phyloP scores from a whole-genome alignment of 192 early-diverging fungal species.

The Paraglomus occultum region DNA sequence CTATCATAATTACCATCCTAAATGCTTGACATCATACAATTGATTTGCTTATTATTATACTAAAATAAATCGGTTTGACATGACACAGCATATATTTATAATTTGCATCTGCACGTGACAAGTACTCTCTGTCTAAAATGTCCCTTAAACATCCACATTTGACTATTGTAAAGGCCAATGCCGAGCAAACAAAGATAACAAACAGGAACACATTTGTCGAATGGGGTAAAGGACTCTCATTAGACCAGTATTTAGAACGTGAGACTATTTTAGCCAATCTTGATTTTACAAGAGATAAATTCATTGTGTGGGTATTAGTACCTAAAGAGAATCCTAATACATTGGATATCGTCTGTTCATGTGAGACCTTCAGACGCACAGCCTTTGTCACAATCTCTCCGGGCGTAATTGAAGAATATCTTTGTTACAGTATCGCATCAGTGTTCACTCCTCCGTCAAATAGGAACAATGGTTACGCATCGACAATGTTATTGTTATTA shows the following conservation, averaged over 20 bases:
- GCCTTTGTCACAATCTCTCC: not conserved
- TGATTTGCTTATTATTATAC: too few relatives aligned
- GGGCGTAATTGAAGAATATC: not conserved
- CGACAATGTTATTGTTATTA: constrained; percentile 17
- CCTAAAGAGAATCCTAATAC: not conserved
- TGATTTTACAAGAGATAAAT: constrained; percentile 10
- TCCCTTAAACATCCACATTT: too few relatives aligned
- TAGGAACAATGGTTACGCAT: constrained; percentile 24
- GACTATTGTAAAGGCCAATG: too few relatives aligned
- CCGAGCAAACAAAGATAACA: not conserved
- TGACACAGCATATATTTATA: too few relatives aligned
- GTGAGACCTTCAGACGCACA: constrained; percentile 10
- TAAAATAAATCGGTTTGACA: too few relatives aligned
- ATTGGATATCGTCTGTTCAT: not conserved
- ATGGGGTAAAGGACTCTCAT: constrained; percentile 4
- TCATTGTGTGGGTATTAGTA: constrained; percentile 14
- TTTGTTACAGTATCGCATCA: constrained; percentile 24
- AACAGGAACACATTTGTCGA: constrained; percentile 16
- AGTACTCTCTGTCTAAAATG: too few relatives aligned
- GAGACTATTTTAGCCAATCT: not conserved
- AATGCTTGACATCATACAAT: too few relatives aligned
- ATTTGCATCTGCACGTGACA: too few relatives aligned
- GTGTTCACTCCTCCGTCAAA: constrained; percentile 9
- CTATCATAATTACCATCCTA: too few relatives aligned
- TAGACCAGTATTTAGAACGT: constrained; percentile 17